A percentile compares a stretch with the other conserved stretches of the same genome.
Conservation (phyloP, 768 basidiomycete species). For the Lactarius sp. region DNA sequence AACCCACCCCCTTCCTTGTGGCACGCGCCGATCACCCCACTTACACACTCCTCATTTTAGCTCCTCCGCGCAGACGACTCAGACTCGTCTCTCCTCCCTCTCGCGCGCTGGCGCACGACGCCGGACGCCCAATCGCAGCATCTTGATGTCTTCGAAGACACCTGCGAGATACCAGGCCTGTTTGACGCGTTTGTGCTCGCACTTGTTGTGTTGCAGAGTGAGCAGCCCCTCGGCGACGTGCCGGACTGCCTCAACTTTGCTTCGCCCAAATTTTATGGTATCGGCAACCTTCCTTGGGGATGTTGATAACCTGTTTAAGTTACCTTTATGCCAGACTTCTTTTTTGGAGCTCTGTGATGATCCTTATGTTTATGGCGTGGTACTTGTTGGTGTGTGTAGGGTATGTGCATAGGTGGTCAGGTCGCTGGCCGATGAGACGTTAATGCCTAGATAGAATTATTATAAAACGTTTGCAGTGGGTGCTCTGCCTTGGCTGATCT, state of each 20-base stretch:
- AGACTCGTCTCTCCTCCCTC: not conserved
- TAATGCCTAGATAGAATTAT: conserved; percentile 7
- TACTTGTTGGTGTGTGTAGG: not conserved
- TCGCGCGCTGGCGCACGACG: conserved; percentile 17
- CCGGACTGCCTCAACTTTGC: conserved; percentile 2
- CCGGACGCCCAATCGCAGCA: conserved; percentile 5
- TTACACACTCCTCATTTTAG: not conserved
- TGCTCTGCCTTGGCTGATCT: not conserved
- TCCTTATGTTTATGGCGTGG: not conserved
- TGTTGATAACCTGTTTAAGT: not conserved
- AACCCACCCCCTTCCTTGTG: not conserved
- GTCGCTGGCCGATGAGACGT: conserved; percentile 8
- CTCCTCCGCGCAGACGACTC: conserved; percentile 3
- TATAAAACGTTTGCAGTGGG: not conserved
- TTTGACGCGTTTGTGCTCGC: conserved; percentile 18
- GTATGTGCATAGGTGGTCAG: conserved; percentile 5
- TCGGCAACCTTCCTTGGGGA: not conserved
- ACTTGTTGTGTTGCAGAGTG: conserved; percentile 14
- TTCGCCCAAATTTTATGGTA: conserved; percentile 10
- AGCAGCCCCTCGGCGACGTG: conserved; percentile 16
- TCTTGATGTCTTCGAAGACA: conserved; percentile 16
- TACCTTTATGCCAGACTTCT: not conserved
- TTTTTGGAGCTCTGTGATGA: not conserved
- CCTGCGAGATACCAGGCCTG: conserved; percentile 7
- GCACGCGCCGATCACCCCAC: no score